Evolutionary conservation across 1,139 yeast species (phyloP).

Genomic region (Debaryomyces psychrophilus): DNA sequence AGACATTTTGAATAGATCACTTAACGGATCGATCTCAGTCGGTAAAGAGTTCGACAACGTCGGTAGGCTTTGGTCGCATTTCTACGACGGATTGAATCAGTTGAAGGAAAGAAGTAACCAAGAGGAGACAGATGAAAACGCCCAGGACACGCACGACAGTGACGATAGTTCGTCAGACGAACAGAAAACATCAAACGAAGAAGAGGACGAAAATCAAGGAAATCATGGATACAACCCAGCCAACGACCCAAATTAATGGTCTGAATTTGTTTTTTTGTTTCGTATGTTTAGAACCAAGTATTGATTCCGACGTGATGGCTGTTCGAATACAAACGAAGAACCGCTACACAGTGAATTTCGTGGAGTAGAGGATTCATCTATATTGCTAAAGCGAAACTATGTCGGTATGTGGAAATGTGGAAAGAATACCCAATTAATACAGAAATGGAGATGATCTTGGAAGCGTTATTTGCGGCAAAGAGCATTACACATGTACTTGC

Average conservation of each 20-base stretch:
- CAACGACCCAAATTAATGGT: too few species aligned
- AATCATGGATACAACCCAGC: background rate
- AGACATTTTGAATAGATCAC: conserved; percentile 45
- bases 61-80: conserved; percentile 46
- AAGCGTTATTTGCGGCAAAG: background rate
- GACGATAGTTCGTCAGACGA: background rate
- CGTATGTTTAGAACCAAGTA: too few species aligned
- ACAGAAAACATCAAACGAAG: background rate
- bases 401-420: background rate
- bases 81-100: conserved; percentile 41
- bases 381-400: background rate
- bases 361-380: too few species aligned
- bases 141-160: background rate
- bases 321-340: too few species aligned
- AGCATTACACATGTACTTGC: background rate
- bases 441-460: background rate
- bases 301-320: too few species aligned
- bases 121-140: conserved; percentile 4
- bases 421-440: background rate
- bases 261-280: too few species aligned
- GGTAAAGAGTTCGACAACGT: conserved; percentile 52
- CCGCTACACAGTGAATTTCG: too few species aligned
- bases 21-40: conserved; percentile 46
- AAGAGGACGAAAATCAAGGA: background rate
- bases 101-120: conserved; percentile 20